phyloP scores from a whole-genome alignment of 106 monocot species.

The Hemerocallis citrina region DNA sequence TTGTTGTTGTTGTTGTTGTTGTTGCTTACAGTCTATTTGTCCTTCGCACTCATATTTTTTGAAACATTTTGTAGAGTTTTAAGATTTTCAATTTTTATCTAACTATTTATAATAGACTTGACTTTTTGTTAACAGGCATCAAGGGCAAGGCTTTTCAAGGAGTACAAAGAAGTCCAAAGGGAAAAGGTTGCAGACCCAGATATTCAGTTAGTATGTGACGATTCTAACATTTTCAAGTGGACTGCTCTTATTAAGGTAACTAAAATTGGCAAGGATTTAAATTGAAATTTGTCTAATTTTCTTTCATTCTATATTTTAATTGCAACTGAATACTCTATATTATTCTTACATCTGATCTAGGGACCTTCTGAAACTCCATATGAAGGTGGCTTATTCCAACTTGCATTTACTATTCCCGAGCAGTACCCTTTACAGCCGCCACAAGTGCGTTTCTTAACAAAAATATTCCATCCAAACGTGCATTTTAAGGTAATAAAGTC shows the following conservation, averaged over 20 bases:
- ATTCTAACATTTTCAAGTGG: constrained; percentile 99
- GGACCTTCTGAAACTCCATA: constrained; percentile 97
- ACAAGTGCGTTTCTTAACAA: constrained; percentile 96
- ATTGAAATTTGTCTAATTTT: not conserved
- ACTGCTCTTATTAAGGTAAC: constrained; percentile 93
- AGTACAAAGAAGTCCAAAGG: constrained; percentile 94
- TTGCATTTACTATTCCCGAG: constrained; percentile 92
- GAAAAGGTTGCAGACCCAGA: constrained; percentile 90
- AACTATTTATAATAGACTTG: too few species aligned
- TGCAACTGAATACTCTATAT: not conserved
- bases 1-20: too few species aligned
- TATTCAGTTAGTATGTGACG: constrained; percentile 94
- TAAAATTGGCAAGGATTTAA: not conserved
- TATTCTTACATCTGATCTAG: constrained; percentile 21
- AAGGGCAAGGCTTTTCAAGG: constrained; percentile 95
- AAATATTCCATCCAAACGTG: constrained; percentile 98
- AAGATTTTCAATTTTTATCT: too few species aligned
- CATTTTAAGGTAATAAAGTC: constrained; percentile 81
- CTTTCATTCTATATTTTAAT: not conserved
- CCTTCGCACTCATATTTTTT: too few species aligned
- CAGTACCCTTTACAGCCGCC: constrained; percentile 95
- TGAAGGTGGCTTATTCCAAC: constrained; percentile 93
- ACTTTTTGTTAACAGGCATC: constrained; percentile 65
- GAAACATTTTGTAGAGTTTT: too few species aligned
- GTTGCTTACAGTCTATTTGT: too few species aligned